Conservation (phyloP, 2,329 filamentous ascomycete genomes). For the Phaeoacremonium minimum region DNA sequence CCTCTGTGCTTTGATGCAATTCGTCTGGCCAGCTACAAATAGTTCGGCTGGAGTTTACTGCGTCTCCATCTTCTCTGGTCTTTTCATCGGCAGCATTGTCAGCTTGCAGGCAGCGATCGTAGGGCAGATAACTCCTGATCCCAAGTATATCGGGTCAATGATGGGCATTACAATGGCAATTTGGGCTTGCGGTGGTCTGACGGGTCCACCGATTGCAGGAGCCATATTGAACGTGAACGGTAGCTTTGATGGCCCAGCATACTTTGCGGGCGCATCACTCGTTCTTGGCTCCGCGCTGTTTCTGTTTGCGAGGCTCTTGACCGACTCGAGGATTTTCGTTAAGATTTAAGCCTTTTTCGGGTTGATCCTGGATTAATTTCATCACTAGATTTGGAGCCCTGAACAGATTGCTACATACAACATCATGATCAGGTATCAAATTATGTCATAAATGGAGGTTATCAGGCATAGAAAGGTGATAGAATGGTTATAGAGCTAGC, state of each 20-base stretch:
- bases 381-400: no score
- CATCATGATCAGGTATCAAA: no score
- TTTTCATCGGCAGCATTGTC: conserved; percentile 26
- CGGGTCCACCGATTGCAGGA: conserved; percentile 36
- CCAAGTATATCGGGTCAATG: conserved; percentile 50
- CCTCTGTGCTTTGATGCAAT: conserved; percentile 51
- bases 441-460: no score
- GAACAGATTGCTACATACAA: no score
- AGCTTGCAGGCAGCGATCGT: conserved; percentile 26
- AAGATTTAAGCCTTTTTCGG: conserved; percentile 4
- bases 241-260: conserved; percentile 18
- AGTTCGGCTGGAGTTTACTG: conserved; percentile 41
- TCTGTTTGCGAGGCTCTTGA: conserved; percentile 4
- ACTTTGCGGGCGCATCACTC: conserved; percentile 10
- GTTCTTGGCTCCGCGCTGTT: conserved; percentile 8
- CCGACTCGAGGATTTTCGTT: conserved; percentile 1
- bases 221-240: conserved; percentile 29
- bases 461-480: no score
- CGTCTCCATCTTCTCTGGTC: conserved; percentile 21
- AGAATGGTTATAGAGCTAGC: no score
- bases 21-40: conserved; percentile 49
- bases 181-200: conserved; percentile 35
- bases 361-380: no score
- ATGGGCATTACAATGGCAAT: conserved; percentile 43
- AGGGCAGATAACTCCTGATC: conserved; percentile 20